Evolutionary conservation across 2,329 filamentous ascomycete species (phyloP).

Genomic region (Sporothrix inflata): DNA sequence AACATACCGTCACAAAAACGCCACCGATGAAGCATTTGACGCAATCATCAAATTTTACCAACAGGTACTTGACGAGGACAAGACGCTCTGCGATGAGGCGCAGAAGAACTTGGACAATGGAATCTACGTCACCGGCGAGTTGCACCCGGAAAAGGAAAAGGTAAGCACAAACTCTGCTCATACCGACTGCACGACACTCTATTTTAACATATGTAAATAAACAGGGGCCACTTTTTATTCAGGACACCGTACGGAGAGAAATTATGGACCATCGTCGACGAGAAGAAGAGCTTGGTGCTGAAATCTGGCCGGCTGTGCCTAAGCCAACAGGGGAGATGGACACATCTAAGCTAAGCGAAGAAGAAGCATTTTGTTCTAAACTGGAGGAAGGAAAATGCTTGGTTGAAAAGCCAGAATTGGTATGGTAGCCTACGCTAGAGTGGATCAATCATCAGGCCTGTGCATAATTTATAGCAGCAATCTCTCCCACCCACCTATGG

Average conservation of each 20-base stretch:
- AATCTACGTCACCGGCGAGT: slow-evolving; percentile 55
- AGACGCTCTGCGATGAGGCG: slow-evolving; percentile 52
- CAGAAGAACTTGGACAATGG: slow-evolving; percentile 56
- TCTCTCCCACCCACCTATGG: no score
- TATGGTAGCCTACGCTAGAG: slow-evolving; percentile 30
- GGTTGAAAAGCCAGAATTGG: slow-evolving; percentile 19
- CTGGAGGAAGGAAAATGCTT: slow-evolving; percentile 32
- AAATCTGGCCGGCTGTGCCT: slow-evolving; percentile 42
- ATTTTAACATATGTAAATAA: no score
- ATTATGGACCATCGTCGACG: slow-evolving; percentile 39
- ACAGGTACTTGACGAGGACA: slow-evolving; percentile 56
- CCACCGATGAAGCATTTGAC: slow-evolving; percentile 51
- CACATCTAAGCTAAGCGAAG: slow-evolving; percentile 37
- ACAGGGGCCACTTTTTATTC: slow-evolving; percentile 56
- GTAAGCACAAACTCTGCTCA: slow-evolving; percentile 33
- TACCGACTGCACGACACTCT: no score
- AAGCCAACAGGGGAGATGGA: slow-evolving; percentile 34
- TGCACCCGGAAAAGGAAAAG: slow-evolving; percentile 57
- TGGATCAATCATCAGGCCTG: no score
- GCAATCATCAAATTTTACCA: slow-evolving; percentile 54
- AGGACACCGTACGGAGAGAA: slow-evolving; percentile 37
- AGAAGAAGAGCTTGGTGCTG: slow-evolving; percentile 34
- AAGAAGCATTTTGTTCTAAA: slow-evolving; percentile 38
- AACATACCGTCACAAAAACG: slow-evolving; percentile 53
- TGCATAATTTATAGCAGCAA: no score